These are phyloP conservation scores for Teratosphaeria pseudoeucalypti DNA, from an alignment of 2,329 filamentous ascomycete species.

Conservation along the genomic window DNA sequence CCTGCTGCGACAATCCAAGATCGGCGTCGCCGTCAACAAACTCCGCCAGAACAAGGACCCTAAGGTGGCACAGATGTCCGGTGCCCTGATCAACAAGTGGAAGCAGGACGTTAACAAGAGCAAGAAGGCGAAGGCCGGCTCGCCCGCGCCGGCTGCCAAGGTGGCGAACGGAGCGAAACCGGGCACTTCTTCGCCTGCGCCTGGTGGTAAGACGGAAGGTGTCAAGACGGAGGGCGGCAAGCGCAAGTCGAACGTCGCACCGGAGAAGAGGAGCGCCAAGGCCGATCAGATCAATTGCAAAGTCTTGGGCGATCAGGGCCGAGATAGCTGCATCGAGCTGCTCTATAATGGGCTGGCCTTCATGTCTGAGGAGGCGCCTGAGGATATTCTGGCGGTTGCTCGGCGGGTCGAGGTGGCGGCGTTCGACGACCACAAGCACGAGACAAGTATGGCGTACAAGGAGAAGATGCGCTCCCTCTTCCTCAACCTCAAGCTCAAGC, in stretches of 20 bases:
- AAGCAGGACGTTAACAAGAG: conserved; percentile 58
- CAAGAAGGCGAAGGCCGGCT: conserved; percentile 28
- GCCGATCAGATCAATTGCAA: conserved; percentile 70
- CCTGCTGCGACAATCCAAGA: conserved; percentile 78
- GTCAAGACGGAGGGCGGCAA: conserved; percentile 15
- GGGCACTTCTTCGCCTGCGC: conserved; percentile 30
- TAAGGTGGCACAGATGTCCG: conserved; percentile 61
- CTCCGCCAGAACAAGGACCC: conserved; percentile 69
- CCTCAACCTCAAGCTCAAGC: conserved; percentile 88
- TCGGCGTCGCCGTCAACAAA: conserved; percentile 82
- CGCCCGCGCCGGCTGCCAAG: conserved; percentile 33
- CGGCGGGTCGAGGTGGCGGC: conserved; percentile 70
- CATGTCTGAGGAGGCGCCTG: conserved; percentile 51
- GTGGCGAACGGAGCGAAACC: conserved; percentile 28
- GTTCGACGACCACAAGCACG: conserved; percentile 57
- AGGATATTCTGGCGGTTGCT: conserved; percentile 55
- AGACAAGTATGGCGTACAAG: conserved; percentile 64
- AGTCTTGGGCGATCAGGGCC: conserved; percentile 60
- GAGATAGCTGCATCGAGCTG: conserved; percentile 79
- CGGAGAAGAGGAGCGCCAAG: conserved; percentile 71
- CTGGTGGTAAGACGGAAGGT: conserved; percentile 34
- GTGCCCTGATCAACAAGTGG: conserved; percentile 81
- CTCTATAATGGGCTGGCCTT: conserved; percentile 87
- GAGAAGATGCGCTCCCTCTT: conserved; percentile 85
- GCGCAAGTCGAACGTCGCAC: conserved; percentile 44